Percentiles rank a stretch among this genome's conserved stretches.
phyloP scores from a whole-genome alignment of 257 asterid species.

The Nicotiana knightiana region DNA sequence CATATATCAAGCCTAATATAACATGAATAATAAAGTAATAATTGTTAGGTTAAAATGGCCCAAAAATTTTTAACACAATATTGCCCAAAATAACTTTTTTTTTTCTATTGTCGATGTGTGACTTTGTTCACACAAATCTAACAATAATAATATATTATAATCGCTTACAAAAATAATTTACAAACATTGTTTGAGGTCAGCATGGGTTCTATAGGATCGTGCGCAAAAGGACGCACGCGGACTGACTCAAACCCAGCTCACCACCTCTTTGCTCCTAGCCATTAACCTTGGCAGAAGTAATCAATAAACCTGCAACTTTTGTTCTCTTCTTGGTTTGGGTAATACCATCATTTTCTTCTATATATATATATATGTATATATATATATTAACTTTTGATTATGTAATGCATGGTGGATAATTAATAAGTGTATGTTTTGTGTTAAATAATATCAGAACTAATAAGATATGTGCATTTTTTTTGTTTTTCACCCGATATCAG shows the following conservation, averaged over 20 bases:
- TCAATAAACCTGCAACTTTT: neutral
- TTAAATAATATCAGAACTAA: neutral
- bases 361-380: neutral
- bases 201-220: slow-evolving; percentile 48
- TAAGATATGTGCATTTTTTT: neutral
- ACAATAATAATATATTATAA: too few relatives aligned
- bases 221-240: slow-evolving; percentile 59
- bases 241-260: slow-evolving; percentile 31
- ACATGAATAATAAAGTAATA: too few relatives aligned
- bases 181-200: neutral
- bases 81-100: too few relatives aligned
- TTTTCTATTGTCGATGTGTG: too few relatives aligned
- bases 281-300: neutral
- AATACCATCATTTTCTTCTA: neutral
- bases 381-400: neutral
- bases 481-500: too few relatives aligned
- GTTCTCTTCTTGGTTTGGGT: neutral
- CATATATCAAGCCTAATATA: too few relatives aligned
- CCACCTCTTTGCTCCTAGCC: slow-evolving; percentile 7
- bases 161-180: neutral
- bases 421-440: neutral
- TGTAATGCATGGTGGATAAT: neutral
- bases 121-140: too few relatives aligned
- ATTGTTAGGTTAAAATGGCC: too few relatives aligned
- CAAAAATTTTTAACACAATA: too few relatives aligned